A percentile compares a stretch with the other conserved stretches of the same genome.
Evolutionary conservation across 495 filamentous ascomycete genomes (phyloP).

Genomic region (Oidiodendron maius): DNA sequence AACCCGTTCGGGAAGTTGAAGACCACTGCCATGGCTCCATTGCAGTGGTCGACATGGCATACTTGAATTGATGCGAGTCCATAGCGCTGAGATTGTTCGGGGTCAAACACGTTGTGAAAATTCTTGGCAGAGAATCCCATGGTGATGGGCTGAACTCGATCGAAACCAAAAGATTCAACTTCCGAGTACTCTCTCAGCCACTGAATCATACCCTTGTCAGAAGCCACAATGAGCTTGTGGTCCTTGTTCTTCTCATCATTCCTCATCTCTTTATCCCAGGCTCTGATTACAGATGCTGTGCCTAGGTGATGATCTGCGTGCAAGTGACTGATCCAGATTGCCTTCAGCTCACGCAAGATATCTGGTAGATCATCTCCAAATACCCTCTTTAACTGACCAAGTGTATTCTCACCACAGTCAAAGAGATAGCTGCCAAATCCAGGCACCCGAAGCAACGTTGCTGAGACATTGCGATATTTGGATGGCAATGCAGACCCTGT

Average conservation of each 20-base stretch:
- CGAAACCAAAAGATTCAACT: conserved; percentile 72
- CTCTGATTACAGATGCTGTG: conserved; percentile 66
- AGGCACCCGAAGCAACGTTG: conserved; percentile 79
- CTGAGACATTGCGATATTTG: conserved; percentile 92
- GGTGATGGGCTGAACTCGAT: conserved; percentile 25
- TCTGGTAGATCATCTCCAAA: conserved; percentile 60
- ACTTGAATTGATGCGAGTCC: conserved; percentile 48
- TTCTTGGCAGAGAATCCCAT: conserved; percentile 8
- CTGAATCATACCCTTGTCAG: conserved; percentile 55
- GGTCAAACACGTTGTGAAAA: conserved; percentile 2
- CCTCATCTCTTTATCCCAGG: conserved; percentile 52
- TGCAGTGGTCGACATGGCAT: conserved; percentile 69
- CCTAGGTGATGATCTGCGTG: conserved; percentile 97
- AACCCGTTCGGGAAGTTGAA: conserved; percentile 74
- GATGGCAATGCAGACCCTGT: conserved; percentile 87
- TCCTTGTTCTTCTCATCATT: conserved; percentile 33
- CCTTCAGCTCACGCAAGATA: conserved; percentile 69
- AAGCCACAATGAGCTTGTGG: conserved; percentile 48
- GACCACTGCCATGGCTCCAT: conserved; percentile 65
- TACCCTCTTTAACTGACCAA: conserved; percentile 81
- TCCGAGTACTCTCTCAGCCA: conserved; percentile 73
- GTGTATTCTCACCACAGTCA: conserved; percentile 87
- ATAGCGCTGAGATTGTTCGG: conserved; percentile 18
- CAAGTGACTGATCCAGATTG: conserved; percentile 90
- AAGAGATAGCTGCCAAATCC: conserved; percentile 77